phyloP scores from a whole-genome alignment of 2,329 filamentous ascomycete species.

The Penicillium rolfsii region DNA sequence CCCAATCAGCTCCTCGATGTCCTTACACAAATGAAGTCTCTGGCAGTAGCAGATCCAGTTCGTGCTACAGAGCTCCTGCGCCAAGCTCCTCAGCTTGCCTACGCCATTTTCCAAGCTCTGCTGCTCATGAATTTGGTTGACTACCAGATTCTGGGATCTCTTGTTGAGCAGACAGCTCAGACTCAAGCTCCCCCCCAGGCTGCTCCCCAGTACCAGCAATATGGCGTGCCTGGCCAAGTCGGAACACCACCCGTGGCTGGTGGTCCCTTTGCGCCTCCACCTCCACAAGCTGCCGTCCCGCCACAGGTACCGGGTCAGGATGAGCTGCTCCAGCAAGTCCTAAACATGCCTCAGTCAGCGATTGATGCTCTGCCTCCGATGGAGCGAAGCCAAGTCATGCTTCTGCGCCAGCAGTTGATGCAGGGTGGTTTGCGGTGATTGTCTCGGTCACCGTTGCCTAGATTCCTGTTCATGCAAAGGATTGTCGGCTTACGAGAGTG shows the following conservation, averaged over 20 bases:
- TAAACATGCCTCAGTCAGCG: constrained; percentile 76
- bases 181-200: constrained; percentile 45
- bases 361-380: constrained; percentile 78
- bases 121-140: constrained; percentile 92
- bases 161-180: constrained; percentile 67
- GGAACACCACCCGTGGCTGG: constrained; percentile 57
- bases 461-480: not conserved
- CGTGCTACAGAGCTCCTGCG: constrained; percentile 84
- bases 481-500: not conserved
- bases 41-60: constrained; percentile 78
- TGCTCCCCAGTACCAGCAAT: constrained; percentile 43
- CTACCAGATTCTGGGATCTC: constrained; percentile 76
- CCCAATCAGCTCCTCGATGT: constrained; percentile 90
- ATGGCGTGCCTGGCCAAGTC: constrained; percentile 49
- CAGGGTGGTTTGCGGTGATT: constrained; percentile 42
- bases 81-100: constrained; percentile 88
- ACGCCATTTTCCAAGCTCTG: constrained; percentile 92
- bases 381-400: constrained; percentile 77
- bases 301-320: constrained; percentile 63
- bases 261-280: constrained; percentile 49
- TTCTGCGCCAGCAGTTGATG: constrained; percentile 68
- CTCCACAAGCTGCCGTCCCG: constrained; percentile 47
- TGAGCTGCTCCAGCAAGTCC: constrained; percentile 76
- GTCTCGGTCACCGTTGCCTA: not conserved
- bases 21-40: constrained; percentile 87